These are phyloP conservation scores for Calonectria hongkongensis DNA, from an alignment of 2,329 filamentous ascomycete species.

Conservation along the genomic window DNA sequence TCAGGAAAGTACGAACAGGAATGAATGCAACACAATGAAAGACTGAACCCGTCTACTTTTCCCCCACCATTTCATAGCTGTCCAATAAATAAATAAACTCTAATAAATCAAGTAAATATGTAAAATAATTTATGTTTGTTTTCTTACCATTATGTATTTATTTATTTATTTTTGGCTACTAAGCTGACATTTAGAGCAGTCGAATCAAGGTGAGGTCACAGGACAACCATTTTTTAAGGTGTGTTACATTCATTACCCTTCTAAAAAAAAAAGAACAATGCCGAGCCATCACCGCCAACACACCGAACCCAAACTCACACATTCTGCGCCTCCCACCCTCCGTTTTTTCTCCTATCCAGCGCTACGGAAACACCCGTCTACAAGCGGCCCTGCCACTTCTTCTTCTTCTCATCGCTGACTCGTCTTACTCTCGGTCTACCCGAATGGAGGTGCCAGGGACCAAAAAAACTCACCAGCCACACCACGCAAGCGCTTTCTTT, in stretches of 20 bases:
- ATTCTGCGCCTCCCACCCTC: background rate
- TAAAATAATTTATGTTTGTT: too few relatives aligned
- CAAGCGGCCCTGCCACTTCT: background rate
- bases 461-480: conserved; percentile 1
- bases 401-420: background rate
- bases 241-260: background rate
- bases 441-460: background rate
- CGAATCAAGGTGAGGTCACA: too few relatives aligned
- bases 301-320: conserved; percentile 25
- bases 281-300: conserved; percentile 18
- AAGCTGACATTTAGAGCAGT: too few relatives aligned
- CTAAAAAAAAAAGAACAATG: background rate
- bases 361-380: conserved; percentile 11
- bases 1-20: too few relatives aligned
- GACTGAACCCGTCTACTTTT: too few relatives aligned
- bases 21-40: too few relatives aligned
- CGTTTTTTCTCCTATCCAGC: background rate
- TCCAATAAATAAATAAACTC: too few relatives aligned
- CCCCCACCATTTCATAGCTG: too few relatives aligned
- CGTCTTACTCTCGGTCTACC: conserved; percentile 2
- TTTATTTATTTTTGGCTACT: background rate
- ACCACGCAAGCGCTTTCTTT: background rate
- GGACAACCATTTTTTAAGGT: too few relatives aligned
- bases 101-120: too few relatives aligned
- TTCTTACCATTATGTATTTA: background rate